Base-by-base conservation (phyloP, 352 stramenopile genomes). In the Phytophthora quininea region DNA sequence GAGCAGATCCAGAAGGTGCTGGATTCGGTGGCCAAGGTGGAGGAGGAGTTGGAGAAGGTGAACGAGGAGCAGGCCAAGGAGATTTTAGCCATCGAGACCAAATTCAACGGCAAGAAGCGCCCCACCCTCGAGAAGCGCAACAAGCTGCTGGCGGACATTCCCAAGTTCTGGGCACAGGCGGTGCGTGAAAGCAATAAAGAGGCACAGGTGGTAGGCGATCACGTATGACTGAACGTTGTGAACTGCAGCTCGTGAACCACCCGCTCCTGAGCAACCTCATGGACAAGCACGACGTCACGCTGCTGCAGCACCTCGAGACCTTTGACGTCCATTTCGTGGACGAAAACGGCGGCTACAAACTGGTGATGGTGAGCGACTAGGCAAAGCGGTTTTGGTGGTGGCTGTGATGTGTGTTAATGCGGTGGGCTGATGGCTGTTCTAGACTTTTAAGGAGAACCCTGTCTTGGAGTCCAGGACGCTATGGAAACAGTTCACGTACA, bases 81-180 rank as follows among this genome's bases (percentile, higher is more conserved):
- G 67, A 81, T 92, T 32, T 68, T 94, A 37, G 77, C 76, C 47
- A 77, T 94, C 48, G 86, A 94, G 70, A 84, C 69, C 77, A 91
- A 91, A 69, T 89, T 86, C 79, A 92, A 92, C 69, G 72, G 58
- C 42, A 73, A 70, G 58, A 92, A 92, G 77, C 79, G 77, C 45
- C 81, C 84, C 8, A 69, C 80, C 40, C 88, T 84, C 66, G 76
- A 79, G 54, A 91, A 92, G 76, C 86, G 86, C 61, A 62, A 67
- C 66, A 83, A 89, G 62, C 69, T 91, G 43, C 62, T 94, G 51
- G 55, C 54, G 19, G 77, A 87, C 14, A 91, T 94, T 51, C 84
- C 86, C 4, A 51, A 65, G 55, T 92, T 94, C 70, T 94, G 86
- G 86, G 92, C 92, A 72, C 71, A 92, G 66, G 73, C 76, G 68